These are phyloP conservation scores for Umbelopsis vinacea DNA, from an alignment of 192 early-diverging fungal species.

Conservation along the genomic window DNA sequence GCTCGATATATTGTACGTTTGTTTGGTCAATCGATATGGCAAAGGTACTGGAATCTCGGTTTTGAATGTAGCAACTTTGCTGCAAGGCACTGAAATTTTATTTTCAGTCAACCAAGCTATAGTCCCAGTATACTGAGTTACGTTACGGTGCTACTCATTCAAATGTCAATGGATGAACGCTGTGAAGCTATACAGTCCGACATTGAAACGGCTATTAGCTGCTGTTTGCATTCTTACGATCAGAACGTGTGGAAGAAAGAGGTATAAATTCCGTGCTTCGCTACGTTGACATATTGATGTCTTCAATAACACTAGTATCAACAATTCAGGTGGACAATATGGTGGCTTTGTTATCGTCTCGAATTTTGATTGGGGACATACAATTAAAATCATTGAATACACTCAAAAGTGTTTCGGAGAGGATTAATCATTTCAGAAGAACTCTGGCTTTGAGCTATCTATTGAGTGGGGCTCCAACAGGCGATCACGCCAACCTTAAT, in stretches of 20 bases:
- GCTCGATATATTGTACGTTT: not conserved
- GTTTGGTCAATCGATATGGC: not conserved
- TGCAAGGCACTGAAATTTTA: no score
- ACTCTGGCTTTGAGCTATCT: not conserved
- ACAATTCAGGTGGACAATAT: not conserved
- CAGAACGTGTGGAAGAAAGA: not conserved
- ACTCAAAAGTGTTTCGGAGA: constrained; percentile 19
- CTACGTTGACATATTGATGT: not conserved
- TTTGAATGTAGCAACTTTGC: not conserved
- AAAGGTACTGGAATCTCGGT: not conserved
- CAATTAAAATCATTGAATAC: not conserved
- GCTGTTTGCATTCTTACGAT: constrained; percentile 8
- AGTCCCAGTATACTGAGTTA: not conserved
- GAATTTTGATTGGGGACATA: not conserved
- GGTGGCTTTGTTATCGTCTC: not conserved
- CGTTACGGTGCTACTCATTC: not conserved
- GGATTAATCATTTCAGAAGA: not conserved
- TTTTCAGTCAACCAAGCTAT: constrained; percentile 1
- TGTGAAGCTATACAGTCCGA: not conserved
- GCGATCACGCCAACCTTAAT: not conserved
- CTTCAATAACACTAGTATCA: not conserved
- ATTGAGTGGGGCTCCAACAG: not conserved
- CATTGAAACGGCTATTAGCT: not conserved
- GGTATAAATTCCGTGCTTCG: not conserved
- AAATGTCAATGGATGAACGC: constrained; percentile 3